phyloP scores from a whole-genome alignment of 2,329 filamentous ascomycete species.

The Neopestalotiopsis rosae region DNA sequence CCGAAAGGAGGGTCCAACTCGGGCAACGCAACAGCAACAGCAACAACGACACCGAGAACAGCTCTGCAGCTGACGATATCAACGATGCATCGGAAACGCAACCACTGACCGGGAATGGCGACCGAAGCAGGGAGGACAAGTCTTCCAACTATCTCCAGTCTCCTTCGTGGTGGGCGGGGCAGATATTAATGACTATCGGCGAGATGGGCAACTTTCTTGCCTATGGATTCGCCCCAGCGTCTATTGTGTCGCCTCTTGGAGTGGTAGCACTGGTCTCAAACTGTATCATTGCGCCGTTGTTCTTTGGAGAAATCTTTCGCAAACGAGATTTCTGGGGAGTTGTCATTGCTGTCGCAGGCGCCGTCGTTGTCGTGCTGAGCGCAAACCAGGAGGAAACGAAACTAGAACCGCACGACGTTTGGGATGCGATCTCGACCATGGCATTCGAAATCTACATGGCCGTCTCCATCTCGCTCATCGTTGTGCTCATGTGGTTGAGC shows the following conservation, averaged over 20 bases:
- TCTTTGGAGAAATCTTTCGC: slow-evolving; percentile 91
- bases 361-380: slow-evolving; percentile 90
- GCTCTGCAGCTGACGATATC: slow-evolving; percentile 31
- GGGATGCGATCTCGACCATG: slow-evolving; percentile 83
- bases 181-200: slow-evolving; percentile 89
- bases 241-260: slow-evolving; percentile 93
- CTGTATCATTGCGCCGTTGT: slow-evolving; percentile 91
- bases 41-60: slow-evolving; percentile 38
- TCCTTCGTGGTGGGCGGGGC: slow-evolving; percentile 95
- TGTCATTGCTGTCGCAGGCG: slow-evolving; percentile 82
- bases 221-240: slow-evolving; percentile 96
- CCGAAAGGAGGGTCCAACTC: slow-evolving; percentile 52
- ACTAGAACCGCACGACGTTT: slow-evolving; percentile 88
- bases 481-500: slow-evolving; percentile 80
- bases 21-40: slow-evolving; percentile 35
- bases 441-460: slow-evolving; percentile 91
- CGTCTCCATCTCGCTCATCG: slow-evolving; percentile 76
- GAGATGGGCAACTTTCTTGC: slow-evolving; percentile 97
- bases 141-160: slow-evolving; percentile 81
- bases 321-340: slow-evolving; percentile 87
- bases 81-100: slow-evolving; percentile 50
- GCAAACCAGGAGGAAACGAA: slow-evolving; percentile 89
- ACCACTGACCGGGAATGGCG: slow-evolving; percentile 51
- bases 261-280: slow-evolving; percentile 98
- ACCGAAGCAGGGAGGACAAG: slow-evolving; percentile 42